Percentiles rank a stretch among this genome's conserved stretches.
Evolutionary conservation across 805 yeast species (phyloP).

Genomic region (Monosporozyma aerobia): DNA sequence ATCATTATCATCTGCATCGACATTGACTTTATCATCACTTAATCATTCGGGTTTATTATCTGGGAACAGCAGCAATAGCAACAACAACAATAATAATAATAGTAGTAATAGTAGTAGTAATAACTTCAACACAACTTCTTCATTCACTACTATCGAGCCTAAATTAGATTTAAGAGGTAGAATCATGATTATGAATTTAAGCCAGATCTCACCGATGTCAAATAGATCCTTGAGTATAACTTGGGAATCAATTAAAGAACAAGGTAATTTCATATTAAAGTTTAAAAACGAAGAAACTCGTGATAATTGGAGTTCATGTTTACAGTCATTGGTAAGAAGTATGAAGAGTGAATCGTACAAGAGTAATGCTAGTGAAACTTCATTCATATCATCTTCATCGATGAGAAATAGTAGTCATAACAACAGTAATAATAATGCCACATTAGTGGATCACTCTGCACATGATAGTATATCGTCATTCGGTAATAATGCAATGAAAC

Average conservation of each 20-base stretch:
- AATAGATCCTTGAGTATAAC: conserved; percentile 57
- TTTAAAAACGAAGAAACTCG: conserved; percentile 78
- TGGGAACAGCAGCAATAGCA: neutral
- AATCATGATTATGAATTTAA: conserved; percentile 63
- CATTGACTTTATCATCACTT: conserved; percentile 8
- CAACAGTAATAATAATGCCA: neutral
- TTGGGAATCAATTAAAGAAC: conserved; percentile 81
- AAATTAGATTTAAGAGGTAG: conserved; percentile 67
- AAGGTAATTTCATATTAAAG: conserved; percentile 74
- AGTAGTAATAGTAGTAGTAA: conserved; percentile 6
- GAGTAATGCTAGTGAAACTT: conserved; percentile 22
- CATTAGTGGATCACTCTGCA: conserved; percentile 3
- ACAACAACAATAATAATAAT: conserved; percentile 1
- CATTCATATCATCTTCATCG: conserved; percentile 20
- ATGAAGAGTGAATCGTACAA: conserved; percentile 28
- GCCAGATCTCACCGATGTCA: conserved; percentile 35
- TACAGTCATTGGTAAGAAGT: conserved; percentile 33
- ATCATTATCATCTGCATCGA: conserved; percentile 12
- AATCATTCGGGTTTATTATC: neutral
- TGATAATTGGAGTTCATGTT: conserved; percentile 69
- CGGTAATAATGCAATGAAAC: conserved; percentile 17
- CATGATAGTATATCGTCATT: conserved; percentile 25
- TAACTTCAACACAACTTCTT: conserved; percentile 6
- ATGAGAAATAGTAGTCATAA: conserved; percentile 2
- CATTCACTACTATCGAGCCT: conserved; percentile 18